Evolutionary conservation across 495 filamentous ascomycete species (phyloP).

Genomic region (Penicillium tannophilum): DNA sequence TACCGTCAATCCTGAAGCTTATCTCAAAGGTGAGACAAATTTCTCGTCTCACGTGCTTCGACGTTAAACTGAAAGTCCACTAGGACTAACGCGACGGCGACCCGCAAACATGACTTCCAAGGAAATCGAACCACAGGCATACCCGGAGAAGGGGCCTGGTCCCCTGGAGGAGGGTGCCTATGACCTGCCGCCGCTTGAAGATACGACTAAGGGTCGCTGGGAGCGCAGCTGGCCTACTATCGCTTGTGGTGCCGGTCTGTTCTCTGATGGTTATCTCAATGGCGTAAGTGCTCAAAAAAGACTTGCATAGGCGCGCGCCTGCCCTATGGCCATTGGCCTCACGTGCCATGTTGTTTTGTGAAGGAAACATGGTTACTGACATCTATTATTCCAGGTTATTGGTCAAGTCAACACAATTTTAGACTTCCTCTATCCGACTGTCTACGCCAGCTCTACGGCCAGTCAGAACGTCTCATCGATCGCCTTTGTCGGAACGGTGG

Average conservation of each 20-base stretch:
- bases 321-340: not conserved
- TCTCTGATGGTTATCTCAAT: constrained; percentile 91
- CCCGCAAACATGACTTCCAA: constrained; percentile 4
- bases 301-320: not conserved
- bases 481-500: constrained; percentile 85
- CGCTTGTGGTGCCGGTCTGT: constrained; percentile 86
- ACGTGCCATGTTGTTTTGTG: not conserved
- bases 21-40: not conserved
- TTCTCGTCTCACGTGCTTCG: not conserved
- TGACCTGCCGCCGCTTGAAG: constrained; percentile 39
- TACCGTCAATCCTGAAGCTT: not conserved
- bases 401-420: constrained; percentile 78
- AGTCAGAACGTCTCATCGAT: constrained; percentile 73
- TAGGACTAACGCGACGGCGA: not conserved
- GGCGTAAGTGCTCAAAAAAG: constrained; percentile 49
- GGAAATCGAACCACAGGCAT: not conserved
- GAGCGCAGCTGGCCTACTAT: constrained; percentile 67
- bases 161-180: constrained; percentile 16
- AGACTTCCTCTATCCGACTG: constrained; percentile 57
- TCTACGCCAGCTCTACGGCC: constrained; percentile 66
- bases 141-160: constrained; percentile 18
- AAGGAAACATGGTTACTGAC: constrained; percentile 12
- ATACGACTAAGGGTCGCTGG: constrained; percentile 52
- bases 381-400: constrained; percentile 61
- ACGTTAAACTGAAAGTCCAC: not conserved